phyloP scores from a whole-genome alignment of 2,329 filamentous ascomycete genomes.

The Fusarium coffeatum region DNA sequence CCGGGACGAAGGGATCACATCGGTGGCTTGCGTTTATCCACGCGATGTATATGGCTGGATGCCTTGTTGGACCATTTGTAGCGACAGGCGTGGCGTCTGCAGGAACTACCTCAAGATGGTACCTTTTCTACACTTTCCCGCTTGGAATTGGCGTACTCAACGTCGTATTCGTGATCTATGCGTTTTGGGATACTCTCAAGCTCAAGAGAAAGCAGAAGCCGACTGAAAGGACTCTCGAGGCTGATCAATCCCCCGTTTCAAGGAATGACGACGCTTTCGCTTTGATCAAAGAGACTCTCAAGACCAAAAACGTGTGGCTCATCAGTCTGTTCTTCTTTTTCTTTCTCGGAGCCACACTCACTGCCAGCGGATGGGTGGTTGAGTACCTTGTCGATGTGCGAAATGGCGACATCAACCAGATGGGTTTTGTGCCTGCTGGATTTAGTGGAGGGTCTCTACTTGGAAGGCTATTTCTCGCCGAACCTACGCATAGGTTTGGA shows the following conservation, averaged over 20 bases:
- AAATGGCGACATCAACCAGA: constrained; percentile 64
- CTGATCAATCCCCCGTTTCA: constrained; percentile 11
- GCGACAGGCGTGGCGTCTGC: constrained; percentile 62
- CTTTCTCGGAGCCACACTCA: constrained; percentile 66
- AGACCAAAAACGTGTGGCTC: constrained; percentile 64
- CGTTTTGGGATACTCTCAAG: constrained; percentile 62
- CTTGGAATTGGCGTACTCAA: constrained; percentile 65
- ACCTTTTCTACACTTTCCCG: constrained; percentile 67
- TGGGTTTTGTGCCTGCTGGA: constrained; percentile 72
- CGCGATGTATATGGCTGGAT: constrained; percentile 69
- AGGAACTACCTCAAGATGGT: constrained; percentile 57
- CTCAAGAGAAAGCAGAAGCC: constrained; percentile 39
- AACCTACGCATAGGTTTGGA: constrained; percentile 69
- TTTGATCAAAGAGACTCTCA: constrained; percentile 60
- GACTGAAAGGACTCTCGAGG: constrained; percentile 4
- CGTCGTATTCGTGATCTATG: constrained; percentile 57
- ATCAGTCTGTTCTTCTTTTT: constrained; percentile 74
- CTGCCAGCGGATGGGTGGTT: constrained; percentile 71
- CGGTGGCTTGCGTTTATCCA: constrained; percentile 73
- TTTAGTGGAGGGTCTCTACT: constrained; percentile 69
- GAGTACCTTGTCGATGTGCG: constrained; percentile 72
- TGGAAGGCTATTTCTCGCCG: constrained; percentile 66
- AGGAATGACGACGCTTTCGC: constrained; percentile 51
- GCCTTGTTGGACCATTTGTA: constrained; percentile 67
- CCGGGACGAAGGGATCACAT: constrained; percentile 62